Evolutionary conservation across 2,329 filamentous ascomycete genomes (phyloP).

Genomic region (Saccharata proteae): DNA sequence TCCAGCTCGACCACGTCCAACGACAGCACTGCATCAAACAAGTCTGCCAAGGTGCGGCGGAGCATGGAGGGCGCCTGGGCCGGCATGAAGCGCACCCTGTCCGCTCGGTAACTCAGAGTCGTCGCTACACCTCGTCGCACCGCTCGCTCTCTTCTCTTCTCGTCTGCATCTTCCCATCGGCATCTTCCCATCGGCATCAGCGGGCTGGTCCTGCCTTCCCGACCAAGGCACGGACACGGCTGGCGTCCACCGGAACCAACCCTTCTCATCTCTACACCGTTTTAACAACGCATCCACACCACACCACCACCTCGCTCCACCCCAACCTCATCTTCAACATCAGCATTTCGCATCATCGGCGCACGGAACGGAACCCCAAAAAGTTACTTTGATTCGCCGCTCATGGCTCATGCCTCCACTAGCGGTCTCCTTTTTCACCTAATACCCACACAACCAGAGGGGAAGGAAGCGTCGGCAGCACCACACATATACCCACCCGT

Average conservation of each 20-base stretch:
- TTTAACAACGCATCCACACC: no score
- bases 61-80: slow-evolving; percentile 24
- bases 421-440: no score
- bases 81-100: slow-evolving; percentile 14
- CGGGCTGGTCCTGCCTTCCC: slow-evolving; percentile 8
- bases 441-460: no score
- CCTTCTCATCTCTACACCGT: no score
- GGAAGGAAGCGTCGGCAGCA: no score
- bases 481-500: no score
- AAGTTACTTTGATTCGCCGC: no score
- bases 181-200: slow-evolving; percentile 3
- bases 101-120: slow-evolving; percentile 1
- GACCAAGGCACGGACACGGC: slow-evolving; percentile 3
- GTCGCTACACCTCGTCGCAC: not conserved
- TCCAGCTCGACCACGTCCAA: slow-evolving; percentile 14
- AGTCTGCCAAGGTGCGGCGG: slow-evolving; percentile 13
- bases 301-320: not conserved
- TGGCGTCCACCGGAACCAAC: no score
- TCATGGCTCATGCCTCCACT: no score
- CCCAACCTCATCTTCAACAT: not conserved
- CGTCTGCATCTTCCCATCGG: no score
- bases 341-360: not conserved
- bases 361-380: not conserved
- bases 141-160: slow-evolving; percentile 1
- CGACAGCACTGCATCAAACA: slow-evolving; percentile 14